Evolutionary conservation across 225 moss, liverwort and hornwort genomes (phyloP), one percentile per base, ranked within the genome.

Genomic region (Climacium dendroides): DNA sequence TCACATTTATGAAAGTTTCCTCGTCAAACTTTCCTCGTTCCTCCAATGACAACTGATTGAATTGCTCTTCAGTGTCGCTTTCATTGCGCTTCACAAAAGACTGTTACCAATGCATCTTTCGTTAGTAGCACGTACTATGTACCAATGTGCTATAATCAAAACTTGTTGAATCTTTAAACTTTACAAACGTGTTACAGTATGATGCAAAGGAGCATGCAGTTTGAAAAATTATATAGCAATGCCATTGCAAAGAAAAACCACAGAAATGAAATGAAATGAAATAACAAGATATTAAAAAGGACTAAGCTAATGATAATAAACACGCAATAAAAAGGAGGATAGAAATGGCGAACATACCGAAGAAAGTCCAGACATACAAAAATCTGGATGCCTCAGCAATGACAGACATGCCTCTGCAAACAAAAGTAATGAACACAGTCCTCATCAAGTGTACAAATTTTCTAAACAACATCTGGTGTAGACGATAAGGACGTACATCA

Each of bases 1-100:
- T 94, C 60, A 92, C 92, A 57, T 90, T 90, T 23, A 91, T 88
- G 60, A 94, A 91, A 72, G 94, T 94, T 84, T 94, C 94, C 87
- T 94, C 94, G 47, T 94, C 92, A 59, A 92, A 92, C 74, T 94
- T 94, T 65, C 92, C 94, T 62, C 92, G 90, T 88, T 94, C 92
- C 86, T 94, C 94, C 87, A 94, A 72, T 11, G 92, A 94, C 85
- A 94, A 85, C 86, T 92, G 90, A 86, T 92, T 94, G 47, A 94
- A 92, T 85, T 92, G 91, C 85, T 94, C 94, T 77, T 94, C 94
- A 29, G 91, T 91, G 34, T 88, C 91, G 84, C 78, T 87, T 52
- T 85, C 90, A 54, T 66, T 85, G 87, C 15, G 80, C 87, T 92
- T 92, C 54, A 94, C 64, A 41, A 87, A 89, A 79, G 88, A 91